Percentiles rank a stretch among this genome's conserved stretches.
Evolutionary conservation across 148 eudicot genomes (phyloP).

Genomic region (Suaeda aralocaspica): DNA sequence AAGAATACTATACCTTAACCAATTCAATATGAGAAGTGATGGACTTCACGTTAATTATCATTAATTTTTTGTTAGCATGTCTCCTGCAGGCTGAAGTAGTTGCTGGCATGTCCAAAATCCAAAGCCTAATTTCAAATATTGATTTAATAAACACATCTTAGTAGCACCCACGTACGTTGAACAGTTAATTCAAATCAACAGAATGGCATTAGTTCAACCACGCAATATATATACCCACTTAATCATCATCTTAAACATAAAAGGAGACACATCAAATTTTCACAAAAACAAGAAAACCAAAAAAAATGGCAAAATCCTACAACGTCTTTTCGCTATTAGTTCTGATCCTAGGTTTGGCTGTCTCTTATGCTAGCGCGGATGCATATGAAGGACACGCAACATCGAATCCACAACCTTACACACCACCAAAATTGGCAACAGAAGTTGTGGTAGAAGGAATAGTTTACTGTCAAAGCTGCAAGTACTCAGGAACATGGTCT

Average conservation of each 20-base stretch:
- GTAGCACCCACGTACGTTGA: constrained; percentile 56
- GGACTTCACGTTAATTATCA: constrained; percentile 15
- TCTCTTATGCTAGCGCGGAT: constrained; percentile 21
- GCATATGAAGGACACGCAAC: constrained; percentile 15
- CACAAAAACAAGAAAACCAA: background rate
- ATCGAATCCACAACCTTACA: constrained; percentile 14
- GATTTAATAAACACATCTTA: constrained; percentile 20
- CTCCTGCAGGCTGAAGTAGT: constrained; percentile 24
- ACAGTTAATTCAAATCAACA: background rate
- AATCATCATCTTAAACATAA: background rate
- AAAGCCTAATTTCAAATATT: background rate
- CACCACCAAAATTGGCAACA: constrained; percentile 15
- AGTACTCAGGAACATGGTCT: constrained; percentile 38
- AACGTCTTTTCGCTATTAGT: constrained; percentile 32
- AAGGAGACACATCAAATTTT: background rate
- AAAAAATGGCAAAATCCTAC: constrained; percentile 40
- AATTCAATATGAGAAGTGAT: too few relatives aligned
- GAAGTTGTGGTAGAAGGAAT: constrained; percentile 69
- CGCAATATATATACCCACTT: constrained; percentile 32
- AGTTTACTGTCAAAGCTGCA: constrained; percentile 87
- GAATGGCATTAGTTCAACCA: background rate
- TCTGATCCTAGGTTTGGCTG: constrained; percentile 32
- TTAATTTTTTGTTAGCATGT: constrained; percentile 2
- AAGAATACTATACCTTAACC: too few relatives aligned
- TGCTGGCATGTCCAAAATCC: constrained; percentile 17